phyloP scores from a whole-genome alignment of 2,329 filamentous ascomycete genomes.

The Aureobasidium subglaciale region DNA sequence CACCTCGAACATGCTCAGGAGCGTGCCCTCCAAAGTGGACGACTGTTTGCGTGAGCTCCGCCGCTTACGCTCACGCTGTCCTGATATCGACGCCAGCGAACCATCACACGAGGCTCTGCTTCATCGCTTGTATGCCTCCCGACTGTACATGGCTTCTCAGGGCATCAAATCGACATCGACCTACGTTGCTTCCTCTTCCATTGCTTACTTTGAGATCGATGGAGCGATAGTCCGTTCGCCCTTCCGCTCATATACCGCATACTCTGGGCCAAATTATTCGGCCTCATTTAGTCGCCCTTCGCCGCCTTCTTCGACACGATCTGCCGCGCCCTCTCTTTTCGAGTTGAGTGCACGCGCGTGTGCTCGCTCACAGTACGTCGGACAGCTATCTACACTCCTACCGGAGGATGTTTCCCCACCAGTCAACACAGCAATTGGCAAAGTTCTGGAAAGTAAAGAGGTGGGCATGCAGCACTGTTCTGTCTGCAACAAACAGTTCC shows the following conservation, averaged over 20 bases:
- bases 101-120: conserved; percentile 20
- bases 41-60: conserved; percentile 13
- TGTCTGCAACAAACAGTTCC: conserved; percentile 25
- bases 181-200: conserved; percentile 24
- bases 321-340: conserved; percentile 28
- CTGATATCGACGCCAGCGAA: conserved; percentile 20
- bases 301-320: conserved; percentile 9
- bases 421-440: conserved; percentile 21
- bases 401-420: conserved; percentile 18
- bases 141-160: conserved; percentile 17
- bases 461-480: conserved; percentile 27
- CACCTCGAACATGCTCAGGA: background rate
- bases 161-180: conserved; percentile 19
- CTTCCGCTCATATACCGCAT: conserved; percentile 1
- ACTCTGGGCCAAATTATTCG: background rate
- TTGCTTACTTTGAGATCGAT: conserved; percentile 24
- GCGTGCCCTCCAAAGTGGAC: background rate
- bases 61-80: conserved; percentile 15
- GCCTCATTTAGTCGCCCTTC: conserved; percentile 2
- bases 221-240: conserved; percentile 20
- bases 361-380: conserved; percentile 21
- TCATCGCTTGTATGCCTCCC: conserved; percentile 18
- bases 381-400: conserved; percentile 22
- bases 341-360: conserved; percentile 27
- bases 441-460: conserved; percentile 17